These are phyloP conservation scores for Condylostoma magnum DNA, from an alignment of 169 alveolate species.

Conservation along the genomic window DNA sequence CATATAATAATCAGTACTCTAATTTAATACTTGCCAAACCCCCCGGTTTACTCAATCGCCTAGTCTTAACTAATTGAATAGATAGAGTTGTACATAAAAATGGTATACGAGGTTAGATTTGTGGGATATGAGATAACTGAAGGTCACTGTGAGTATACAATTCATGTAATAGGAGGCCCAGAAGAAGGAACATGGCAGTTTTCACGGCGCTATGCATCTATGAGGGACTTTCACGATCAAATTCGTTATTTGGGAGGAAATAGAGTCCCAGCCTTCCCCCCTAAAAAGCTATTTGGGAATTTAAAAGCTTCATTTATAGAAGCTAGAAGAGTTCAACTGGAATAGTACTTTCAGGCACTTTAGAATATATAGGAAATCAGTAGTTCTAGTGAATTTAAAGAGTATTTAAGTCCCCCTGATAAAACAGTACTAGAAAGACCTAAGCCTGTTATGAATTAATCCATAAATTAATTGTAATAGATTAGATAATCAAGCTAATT, in stretches of 20 bases:
- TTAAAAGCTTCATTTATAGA: conserved; percentile 3
- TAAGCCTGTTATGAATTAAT: too few relatives aligned
- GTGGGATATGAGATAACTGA: neutral
- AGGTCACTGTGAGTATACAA: conserved; percentile 6
- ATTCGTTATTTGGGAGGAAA: neutral
- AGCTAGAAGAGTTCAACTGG: neutral
- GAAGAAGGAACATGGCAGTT: conserved; percentile 9
- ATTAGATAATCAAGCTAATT: too few relatives aligned
- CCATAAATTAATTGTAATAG: too few relatives aligned
- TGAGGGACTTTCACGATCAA: neutral
- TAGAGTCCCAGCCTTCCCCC: conserved; percentile 9
- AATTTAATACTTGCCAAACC: too few relatives aligned
- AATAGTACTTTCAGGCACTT: neutral
- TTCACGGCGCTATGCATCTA: neutral
- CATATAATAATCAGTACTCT: too few relatives aligned
- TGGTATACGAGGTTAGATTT: too few relatives aligned
- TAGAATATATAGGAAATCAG: neutral
- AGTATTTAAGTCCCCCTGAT: neutral
- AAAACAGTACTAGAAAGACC: too few relatives aligned
- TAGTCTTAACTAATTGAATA: too few relatives aligned
- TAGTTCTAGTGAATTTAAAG: neutral
- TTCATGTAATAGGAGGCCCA: neutral
- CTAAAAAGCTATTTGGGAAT: conserved; percentile 25
- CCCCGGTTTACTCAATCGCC: too few relatives aligned
- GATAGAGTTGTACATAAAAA: too few relatives aligned